Percentiles rank a stretch among this genome's conserved stretches.
phyloP scores from a whole-genome alignment of 257 asterid genomes.

The Solanum medicagineum region DNA sequence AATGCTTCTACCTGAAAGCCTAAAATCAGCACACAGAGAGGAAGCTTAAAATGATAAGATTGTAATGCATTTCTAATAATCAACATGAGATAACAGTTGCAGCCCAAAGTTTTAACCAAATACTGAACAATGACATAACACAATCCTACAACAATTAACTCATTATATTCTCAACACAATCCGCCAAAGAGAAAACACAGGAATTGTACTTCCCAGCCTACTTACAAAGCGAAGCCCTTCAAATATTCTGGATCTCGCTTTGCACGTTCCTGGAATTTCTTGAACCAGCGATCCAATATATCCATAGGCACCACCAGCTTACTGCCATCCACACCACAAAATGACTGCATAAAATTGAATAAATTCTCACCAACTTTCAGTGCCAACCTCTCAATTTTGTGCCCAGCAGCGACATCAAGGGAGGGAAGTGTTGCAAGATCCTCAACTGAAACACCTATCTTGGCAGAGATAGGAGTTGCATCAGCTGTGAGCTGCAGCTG shows the following conservation, averaged over 20 bases:
- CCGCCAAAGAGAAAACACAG: background rate
- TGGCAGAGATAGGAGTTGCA: constrained; percentile 59
- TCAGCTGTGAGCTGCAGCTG: constrained; percentile 48
- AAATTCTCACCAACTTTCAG: constrained; percentile 88
- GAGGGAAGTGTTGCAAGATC: constrained; percentile 65
- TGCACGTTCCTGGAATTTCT: constrained; percentile 90
- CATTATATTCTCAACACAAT: background rate
- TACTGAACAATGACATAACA: background rate
- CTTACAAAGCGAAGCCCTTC: constrained; percentile 68
- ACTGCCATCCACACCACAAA: constrained; percentile 88
- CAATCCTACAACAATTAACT: background rate
- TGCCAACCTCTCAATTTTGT: constrained; percentile 83
- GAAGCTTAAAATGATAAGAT: background rate
- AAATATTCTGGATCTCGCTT: constrained; percentile 85
- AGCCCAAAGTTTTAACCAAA: background rate
- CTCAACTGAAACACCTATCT: constrained; percentile 85
- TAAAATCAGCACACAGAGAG: background rate
- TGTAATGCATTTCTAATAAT: background rate
- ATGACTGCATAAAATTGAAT: constrained; percentile 94
- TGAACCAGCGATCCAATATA: constrained; percentile 89
- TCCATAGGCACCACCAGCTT: constrained; percentile 92
- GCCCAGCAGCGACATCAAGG: constrained; percentile 78
- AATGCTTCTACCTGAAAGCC: background rate
- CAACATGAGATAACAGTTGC: background rate
- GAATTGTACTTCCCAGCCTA: background rate